Evolutionary conservation across 805 yeast genomes (phyloP), one percentile per base, ranked within the genome.

Genomic region (Candida chilensis): DNA sequence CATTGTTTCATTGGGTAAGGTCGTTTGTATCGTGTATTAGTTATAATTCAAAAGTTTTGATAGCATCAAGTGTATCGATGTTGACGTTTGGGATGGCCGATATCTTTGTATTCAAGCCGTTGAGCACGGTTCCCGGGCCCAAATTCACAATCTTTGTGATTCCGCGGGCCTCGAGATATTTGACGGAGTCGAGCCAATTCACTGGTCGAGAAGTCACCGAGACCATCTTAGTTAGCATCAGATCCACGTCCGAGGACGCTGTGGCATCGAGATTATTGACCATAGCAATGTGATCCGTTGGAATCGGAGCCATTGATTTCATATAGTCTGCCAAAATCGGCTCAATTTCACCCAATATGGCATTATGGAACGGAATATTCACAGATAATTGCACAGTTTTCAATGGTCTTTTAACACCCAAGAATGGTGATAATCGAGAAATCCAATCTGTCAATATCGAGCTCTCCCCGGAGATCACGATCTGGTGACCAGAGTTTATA

Each of bases 351-450:
- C 29, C 20, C 7, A 74, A 43, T 3, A 59, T 36, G 8, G 52
- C 44, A 34, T 47, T 58, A 39, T 68, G 75, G 42, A 68, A 68
- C 11, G 75, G 74, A 2, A 67, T 47, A 6, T 42, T 34, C 3
- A 62, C 68, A 2, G 64, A 58, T 21, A 68, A 38, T 24, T 37
- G 37, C 1, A 50, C 46, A 3, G 50, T 35, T 35, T 50, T 50
- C 9, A 56, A 39, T 4, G 48, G 44, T 10, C 35, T 38, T 32
- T 36, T 40, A n/a, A 32, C 19, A 8, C 26, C 24, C 16, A 22
- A n/a, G 6, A 6, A n/a, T 27, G 29, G 36, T 17, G 38, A 47
- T 31, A 31, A 38, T 19, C 26, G 27, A 20, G 31, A 36, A 6
- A 37, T 40, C 33, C 24, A 32, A 16, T 31, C 16, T 1, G 20